Percentiles rank a stretch among this genome's conserved stretches.
These are phyloP conservation scores for Globisporangium echinulatum DNA, from an alignment of 352 stramenopile species.

Conservation along the genomic window DNA sequence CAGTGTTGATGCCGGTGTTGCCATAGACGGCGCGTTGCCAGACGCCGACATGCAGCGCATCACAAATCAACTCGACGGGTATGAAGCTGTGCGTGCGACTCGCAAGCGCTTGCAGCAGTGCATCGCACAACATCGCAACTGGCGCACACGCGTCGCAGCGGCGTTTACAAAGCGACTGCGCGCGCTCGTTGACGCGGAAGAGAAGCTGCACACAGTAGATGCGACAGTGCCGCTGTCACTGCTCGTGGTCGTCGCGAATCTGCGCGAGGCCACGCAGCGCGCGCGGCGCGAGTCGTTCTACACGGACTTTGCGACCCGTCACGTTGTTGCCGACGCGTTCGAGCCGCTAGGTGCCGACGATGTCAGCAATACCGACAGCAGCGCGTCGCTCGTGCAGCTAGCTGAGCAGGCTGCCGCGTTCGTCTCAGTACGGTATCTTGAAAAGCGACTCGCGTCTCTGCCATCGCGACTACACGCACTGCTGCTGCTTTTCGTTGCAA, in stretches of 20 bases:
- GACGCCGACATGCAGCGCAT: conserved; percentile 28
- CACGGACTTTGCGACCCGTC: not conserved
- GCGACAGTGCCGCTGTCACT: conserved; percentile 14
- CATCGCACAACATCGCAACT: conserved; percentile 7
- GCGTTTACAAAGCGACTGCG: conserved; percentile 18
- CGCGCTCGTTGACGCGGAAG: conserved; percentile 20
- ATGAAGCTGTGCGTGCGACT: conserved; percentile 9
- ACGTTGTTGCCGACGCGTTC: no score
- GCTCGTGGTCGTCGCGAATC: conserved; percentile 6
- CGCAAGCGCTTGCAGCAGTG: conserved; percentile 13
- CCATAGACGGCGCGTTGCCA: not conserved
- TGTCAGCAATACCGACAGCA: not conserved
- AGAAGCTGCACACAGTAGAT: conserved; percentile 13
- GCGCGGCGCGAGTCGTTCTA: conserved; percentile 3
- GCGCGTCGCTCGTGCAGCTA: not conserved
- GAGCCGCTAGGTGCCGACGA: not conserved
- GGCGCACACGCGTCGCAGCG: conserved; percentile 7
- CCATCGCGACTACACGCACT: conserved; percentile 19
- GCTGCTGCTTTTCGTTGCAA: conserved; percentile 21
- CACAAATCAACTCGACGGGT: conserved; percentile 22
- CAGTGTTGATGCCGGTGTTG: not conserved
- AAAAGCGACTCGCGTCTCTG: conserved; percentile 20
- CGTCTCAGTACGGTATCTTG: conserved; percentile 16
- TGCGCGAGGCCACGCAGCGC: conserved; percentile 5
- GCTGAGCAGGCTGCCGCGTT: conserved; percentile 7